A percentile compares a stretch with the other conserved stretches of the same genome.
phyloP scores from a whole-genome alignment of 2,329 filamentous ascomycete species.

The Aureobasidium sp. region DNA sequence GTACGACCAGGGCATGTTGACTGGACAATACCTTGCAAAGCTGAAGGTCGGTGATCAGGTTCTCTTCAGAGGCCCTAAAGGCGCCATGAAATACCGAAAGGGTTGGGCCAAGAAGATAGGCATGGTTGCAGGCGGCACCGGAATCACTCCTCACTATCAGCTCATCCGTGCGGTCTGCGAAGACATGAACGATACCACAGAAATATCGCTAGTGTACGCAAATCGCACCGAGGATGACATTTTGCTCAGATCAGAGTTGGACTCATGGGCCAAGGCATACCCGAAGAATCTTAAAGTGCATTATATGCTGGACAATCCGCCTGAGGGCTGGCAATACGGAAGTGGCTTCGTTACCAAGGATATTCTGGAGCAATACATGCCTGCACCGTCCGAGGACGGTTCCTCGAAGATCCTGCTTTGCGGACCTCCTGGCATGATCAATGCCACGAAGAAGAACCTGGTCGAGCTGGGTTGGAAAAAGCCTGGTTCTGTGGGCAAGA shows the following conservation, averaged over 20 bases:
- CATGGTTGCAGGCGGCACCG: slow-evolving; percentile 50
- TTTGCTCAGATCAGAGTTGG: slow-evolving; percentile 50
- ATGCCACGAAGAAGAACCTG: slow-evolving; percentile 45
- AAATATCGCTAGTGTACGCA: slow-evolving; percentile 53
- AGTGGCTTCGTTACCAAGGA: slow-evolving; percentile 47
- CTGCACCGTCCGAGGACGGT: slow-evolving; percentile 38
- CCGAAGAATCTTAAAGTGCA: slow-evolving; percentile 47
- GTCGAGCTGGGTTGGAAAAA: slow-evolving; percentile 70
- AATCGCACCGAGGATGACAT: slow-evolving; percentile 56
- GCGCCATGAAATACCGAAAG: slow-evolving; percentile 47
- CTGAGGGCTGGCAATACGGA: slow-evolving; percentile 43
- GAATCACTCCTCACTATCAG: slow-evolving; percentile 54
- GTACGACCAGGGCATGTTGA: slow-evolving; percentile 45
- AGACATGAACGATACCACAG: slow-evolving; percentile 51
- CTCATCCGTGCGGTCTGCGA: slow-evolving; percentile 58
- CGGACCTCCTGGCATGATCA: slow-evolving; percentile 55
- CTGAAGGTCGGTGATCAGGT: slow-evolving; percentile 45
- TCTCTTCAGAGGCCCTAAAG: slow-evolving; percentile 50
- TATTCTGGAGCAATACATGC: slow-evolving; percentile 45
- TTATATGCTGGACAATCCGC: slow-evolving; percentile 48
- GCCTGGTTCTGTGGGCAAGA: slow-evolving; percentile 85
- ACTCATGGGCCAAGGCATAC: slow-evolving; percentile 45
- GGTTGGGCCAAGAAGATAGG: slow-evolving; percentile 42
- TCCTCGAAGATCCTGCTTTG: slow-evolving; percentile 49
- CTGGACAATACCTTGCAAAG: slow-evolving; percentile 42